Evolutionary conservation across 139 green algal species (phyloP).

Genomic region (Bryopsis sp.): DNA sequence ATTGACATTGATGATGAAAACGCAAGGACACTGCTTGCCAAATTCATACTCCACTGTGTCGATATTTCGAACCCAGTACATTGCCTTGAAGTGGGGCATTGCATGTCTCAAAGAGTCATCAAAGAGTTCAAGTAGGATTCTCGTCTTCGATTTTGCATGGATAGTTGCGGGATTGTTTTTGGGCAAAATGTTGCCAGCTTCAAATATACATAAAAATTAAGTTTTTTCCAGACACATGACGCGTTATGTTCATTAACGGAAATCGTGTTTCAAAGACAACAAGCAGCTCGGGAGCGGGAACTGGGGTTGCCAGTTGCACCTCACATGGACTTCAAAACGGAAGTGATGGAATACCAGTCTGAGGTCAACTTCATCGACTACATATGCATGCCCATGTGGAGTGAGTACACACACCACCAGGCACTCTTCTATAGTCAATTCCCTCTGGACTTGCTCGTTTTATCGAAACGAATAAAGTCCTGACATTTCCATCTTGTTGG

Average conservation of each 20-base stretch:
- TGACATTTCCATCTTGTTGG: too few species aligned
- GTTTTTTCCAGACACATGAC: too few species aligned
- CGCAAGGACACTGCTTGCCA: background rate
- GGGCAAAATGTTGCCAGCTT: too few species aligned
- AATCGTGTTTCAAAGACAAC: too few species aligned
- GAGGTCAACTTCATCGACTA: conserved; percentile 17
- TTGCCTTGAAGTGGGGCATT: background rate
- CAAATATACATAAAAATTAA: too few species aligned
- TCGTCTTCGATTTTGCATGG: background rate
- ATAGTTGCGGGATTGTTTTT: background rate
- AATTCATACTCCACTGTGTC: background rate
- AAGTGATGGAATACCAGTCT: conserved; percentile 11
- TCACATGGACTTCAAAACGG: conserved; percentile 12
- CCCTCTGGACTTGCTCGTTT: too few species aligned
- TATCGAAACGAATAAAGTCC: too few species aligned
- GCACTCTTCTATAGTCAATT: too few species aligned
- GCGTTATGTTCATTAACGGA: too few species aligned
- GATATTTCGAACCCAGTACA: conserved; percentile 6
- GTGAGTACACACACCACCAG: too few species aligned
- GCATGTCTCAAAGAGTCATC: background rate
- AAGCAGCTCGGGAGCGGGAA: background rate
- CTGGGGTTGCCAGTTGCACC: background rate
- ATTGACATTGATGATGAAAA: background rate
- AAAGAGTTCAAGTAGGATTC: conserved; percentile 4
- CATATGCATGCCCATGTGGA: conserved; percentile 1